A percentile compares a stretch with the other conserved stretches of the same genome.
phyloP scores from a whole-genome alignment of 1,139 yeast genomes.

The Candida anutae region DNA sequence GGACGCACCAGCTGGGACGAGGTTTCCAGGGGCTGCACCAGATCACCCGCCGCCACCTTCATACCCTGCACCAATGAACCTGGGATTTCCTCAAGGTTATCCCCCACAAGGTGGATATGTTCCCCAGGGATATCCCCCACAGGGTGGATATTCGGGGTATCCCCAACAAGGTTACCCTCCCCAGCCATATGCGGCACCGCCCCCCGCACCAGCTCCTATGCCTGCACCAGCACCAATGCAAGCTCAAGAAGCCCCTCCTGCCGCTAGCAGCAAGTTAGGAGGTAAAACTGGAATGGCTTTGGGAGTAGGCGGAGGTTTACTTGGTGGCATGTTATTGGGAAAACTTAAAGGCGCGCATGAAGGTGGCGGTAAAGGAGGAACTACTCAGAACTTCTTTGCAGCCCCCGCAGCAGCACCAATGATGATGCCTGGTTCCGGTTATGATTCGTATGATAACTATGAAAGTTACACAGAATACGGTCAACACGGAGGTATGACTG shows the following conservation, averaged over 20 bases:
- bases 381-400: too few relatives aligned
- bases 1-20: constrained; percentile 73
- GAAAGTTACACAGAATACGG: too few relatives aligned
- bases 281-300: constrained; percentile 44
- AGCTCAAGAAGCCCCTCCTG: constrained; percentile 10
- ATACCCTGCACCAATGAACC: constrained; percentile 12
- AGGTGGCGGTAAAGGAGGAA: too few relatives aligned
- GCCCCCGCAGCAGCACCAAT: too few relatives aligned
- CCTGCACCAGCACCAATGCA: constrained; percentile 8
- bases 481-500: too few relatives aligned
- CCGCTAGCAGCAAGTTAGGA: constrained; percentile 20
- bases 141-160: constrained; percentile 13
- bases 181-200: constrained; percentile 4
- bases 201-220: constrained; percentile 14
- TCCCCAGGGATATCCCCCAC: constrained; percentile 13
- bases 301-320: constrained; percentile 76
- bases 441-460: too few relatives aligned
- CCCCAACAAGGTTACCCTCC: constrained; percentile 13
- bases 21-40: constrained; percentile 18
- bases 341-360: too few relatives aligned
- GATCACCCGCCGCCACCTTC: constrained; percentile 20
- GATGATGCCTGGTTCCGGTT: too few relatives aligned
- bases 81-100: constrained; percentile 10
- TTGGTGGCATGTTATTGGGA: constrained; percentile 58
- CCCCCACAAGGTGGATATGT: constrained; percentile 12